A percentile compares a stretch with the other conserved stretches of the same genome.
Evolutionary conservation across 306 rosid species (phyloP).

Genomic region (Psophocarpus tetragonolobus): DNA sequence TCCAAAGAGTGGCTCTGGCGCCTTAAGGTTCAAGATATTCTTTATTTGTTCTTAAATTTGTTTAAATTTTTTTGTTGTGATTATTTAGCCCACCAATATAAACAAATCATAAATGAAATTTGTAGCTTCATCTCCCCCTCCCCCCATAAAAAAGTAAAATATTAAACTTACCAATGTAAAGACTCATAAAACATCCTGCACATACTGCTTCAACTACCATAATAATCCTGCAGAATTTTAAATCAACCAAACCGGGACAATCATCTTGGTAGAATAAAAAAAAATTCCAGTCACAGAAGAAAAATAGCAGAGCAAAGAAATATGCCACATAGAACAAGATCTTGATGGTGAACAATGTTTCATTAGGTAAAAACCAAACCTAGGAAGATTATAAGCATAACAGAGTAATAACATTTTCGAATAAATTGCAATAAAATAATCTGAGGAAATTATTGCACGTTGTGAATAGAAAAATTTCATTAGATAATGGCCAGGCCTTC

Average conservation of each 20-base stretch:
- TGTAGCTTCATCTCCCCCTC: background rate
- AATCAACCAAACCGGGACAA: conserved; percentile 26
- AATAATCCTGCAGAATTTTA: conserved; percentile 73
- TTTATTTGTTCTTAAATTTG: conserved; percentile 5
- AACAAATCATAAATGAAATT: conserved; percentile 15
- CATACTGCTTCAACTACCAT: conserved; percentile 86
- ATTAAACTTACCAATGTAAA: conserved; percentile 69
- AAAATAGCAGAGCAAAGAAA: conserved; percentile 3
- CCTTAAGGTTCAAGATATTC: background rate
- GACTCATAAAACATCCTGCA: conserved; percentile 83
- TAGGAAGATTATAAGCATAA: background rate
- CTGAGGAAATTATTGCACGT: background rate
- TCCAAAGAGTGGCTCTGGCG: background rate
- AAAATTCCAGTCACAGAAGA: background rate
- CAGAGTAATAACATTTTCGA: background rate
- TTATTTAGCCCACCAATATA: background rate
- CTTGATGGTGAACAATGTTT: conserved; percentile 6
- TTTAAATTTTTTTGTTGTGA: background rate
- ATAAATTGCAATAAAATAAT: background rate
- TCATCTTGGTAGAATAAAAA: conserved; percentile 1
- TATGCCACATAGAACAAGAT: conserved; percentile 1
- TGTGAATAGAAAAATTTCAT: background rate
- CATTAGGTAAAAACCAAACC: conserved; percentile 6
- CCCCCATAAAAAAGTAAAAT: background rate
- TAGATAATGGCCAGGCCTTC: background rate